These are phyloP conservation scores for Dissophora ornata DNA, from an alignment of 192 early-diverging fungal genomes.

Conservation along the genomic window DNA sequence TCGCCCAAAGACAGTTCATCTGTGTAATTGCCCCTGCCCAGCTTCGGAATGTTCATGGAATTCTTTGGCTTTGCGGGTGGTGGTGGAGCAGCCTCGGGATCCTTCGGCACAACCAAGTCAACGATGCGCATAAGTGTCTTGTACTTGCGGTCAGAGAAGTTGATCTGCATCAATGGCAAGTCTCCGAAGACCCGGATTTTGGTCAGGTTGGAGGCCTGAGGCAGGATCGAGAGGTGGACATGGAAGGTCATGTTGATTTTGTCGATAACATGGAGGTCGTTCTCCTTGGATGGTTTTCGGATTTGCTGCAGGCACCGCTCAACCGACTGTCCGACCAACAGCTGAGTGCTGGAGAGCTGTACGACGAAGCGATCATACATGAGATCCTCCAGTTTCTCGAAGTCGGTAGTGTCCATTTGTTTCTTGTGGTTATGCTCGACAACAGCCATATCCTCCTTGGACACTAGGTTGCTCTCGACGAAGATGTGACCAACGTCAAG, in stretches of 20 bases:
- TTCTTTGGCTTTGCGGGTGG: conserved; percentile 33
- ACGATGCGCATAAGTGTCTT: conserved; percentile 86
- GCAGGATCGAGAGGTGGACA: conserved; percentile 87
- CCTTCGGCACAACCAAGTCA: conserved; percentile 70
- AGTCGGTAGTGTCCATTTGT: conserved; percentile 70
- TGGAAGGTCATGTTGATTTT: conserved; percentile 86
- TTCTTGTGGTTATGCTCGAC: conserved; percentile 75
- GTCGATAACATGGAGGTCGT: conserved; percentile 86
- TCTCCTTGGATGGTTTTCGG: conserved; percentile 61
- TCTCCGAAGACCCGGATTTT: conserved; percentile 82
- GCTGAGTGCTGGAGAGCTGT: conserved; percentile 81
- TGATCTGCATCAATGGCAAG: conserved; percentile 85
- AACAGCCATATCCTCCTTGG: conserved; percentile 71
- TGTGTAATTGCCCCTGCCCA: conserved; percentile 29
- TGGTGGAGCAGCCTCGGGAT: conserved; percentile 26
- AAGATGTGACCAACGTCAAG: conserved; percentile 94
- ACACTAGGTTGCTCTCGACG: conserved; percentile 86
- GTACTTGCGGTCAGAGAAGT: conserved; percentile 95
- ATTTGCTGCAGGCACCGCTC: conserved; percentile 78
- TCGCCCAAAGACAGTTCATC: conserved; percentile 41
- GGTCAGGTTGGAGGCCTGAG: conserved; percentile 77
- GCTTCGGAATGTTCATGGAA: conserved; percentile 20
- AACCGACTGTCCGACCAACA: conserved; percentile 82
- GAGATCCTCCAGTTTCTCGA: conserved; percentile 76
- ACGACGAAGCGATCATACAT: conserved; percentile 95